phyloP scores from a whole-genome alignment of 1,284 basidiomycete species.

The Erythrobasidium hasegawianum region DNA sequence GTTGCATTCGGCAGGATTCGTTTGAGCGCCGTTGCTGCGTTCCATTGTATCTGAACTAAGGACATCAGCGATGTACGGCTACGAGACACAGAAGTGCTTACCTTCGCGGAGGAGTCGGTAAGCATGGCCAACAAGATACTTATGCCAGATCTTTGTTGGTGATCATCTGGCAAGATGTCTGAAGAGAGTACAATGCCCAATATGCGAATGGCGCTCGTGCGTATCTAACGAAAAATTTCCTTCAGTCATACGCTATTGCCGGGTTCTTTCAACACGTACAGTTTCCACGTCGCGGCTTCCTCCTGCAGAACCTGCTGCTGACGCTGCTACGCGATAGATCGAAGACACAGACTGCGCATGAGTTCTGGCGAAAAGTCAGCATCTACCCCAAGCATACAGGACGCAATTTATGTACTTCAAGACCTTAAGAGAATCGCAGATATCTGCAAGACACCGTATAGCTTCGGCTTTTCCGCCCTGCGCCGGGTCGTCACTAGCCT shows the following conservation, averaged over 20 bases:
- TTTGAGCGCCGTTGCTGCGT: neutral
- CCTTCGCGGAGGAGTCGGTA: neutral
- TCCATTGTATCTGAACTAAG: slow-evolving; percentile 10
- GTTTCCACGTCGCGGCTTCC: neutral
- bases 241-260: neutral
- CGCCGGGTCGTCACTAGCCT: neutral
- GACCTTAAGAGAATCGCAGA: neutral
- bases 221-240: neutral
- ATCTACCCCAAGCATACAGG: no score
- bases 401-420: neutral
- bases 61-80: no score
- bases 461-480: neutral
- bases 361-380: no score
- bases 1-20: neutral
- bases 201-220: neutral
- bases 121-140: no score
- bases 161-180: no score
- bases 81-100: no score
- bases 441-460: neutral
- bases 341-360: neutral
- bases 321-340: neutral
- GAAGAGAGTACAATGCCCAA: neutral
- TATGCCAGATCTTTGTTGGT: no score
- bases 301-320: neutral
- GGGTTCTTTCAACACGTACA: neutral